These are phyloP conservation scores for Darksidea phi DNA, from an alignment of 495 filamentous ascomycete genomes.

Conservation along the genomic window DNA sequence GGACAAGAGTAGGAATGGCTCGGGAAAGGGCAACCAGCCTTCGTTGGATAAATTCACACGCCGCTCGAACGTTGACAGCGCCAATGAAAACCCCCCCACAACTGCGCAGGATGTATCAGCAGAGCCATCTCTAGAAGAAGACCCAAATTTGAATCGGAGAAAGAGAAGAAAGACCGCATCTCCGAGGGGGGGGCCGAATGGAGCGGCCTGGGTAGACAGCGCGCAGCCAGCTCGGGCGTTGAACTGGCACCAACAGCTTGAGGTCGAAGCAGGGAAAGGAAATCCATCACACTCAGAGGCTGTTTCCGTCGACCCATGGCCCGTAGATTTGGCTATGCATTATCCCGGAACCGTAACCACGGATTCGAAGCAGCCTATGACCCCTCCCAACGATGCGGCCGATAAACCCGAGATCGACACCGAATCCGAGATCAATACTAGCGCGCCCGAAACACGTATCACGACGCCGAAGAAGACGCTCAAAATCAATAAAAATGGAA, in stretches of 20 bases:
- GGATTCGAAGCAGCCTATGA: not conserved
- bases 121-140: conserved; percentile 19
- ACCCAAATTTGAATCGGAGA: conserved; percentile 26
- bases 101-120: not conserved
- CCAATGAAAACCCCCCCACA: not conserved
- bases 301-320: too few relatives aligned
- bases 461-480: conserved; percentile 43
- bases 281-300: not conserved
- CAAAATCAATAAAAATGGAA: conserved; percentile 58
- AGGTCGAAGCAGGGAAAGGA: conserved; percentile 21
- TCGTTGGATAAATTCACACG: conserved; percentile 18
- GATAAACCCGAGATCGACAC: not conserved
- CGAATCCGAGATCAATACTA: not conserved
- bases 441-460: conserved; percentile 1
- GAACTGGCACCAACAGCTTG: conserved; percentile 33
- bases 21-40: conserved; percentile 8
- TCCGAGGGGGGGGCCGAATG: not conserved
- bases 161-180: conserved; percentile 36
- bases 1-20: conserved; percentile 1
- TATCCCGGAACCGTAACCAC: not conserved
- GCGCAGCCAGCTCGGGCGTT: not conserved
- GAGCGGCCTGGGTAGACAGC: not conserved
- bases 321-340: too few relatives aligned
- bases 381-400: not conserved
- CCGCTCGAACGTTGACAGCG: not conserved